Evolutionary conservation across 2,329 filamentous ascomycete genomes (phyloP).

Genomic region (Fusarium sarcochroum): DNA sequence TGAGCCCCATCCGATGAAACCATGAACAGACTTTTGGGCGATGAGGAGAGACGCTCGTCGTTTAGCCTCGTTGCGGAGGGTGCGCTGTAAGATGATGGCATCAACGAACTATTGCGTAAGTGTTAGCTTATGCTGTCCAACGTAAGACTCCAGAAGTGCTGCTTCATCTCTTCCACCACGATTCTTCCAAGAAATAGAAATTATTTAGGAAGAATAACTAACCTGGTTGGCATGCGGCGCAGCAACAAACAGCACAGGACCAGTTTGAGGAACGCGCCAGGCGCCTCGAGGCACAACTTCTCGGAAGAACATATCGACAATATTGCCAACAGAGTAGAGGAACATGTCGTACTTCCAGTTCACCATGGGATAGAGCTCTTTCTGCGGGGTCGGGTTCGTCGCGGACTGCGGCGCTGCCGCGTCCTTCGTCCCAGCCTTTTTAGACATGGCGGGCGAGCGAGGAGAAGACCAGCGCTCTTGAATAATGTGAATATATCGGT

Average conservation of each 20-base stretch:
- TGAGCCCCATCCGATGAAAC: slow-evolving; percentile 91
- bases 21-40: slow-evolving; percentile 93
- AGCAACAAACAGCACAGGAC: slow-evolving; percentile 94
- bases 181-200: background rate
- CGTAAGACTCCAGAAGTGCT: background rate
- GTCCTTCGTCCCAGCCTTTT: slow-evolving; percentile 43
- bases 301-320: slow-evolving; percentile 97
- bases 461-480: slow-evolving; percentile 25
- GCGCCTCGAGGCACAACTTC: slow-evolving; percentile 95
- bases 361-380: slow-evolving; percentile 77
- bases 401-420: slow-evolving; percentile 46
- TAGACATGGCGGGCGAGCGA: slow-evolving; percentile 38
- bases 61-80: slow-evolving; percentile 86
- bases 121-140: slow-evolving; percentile 20
- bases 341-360: slow-evolving; percentile 83
- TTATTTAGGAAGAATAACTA: slow-evolving; percentile 48
- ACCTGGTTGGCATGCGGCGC: slow-evolving; percentile 97
- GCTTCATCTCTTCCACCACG: background rate
- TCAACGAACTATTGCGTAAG: slow-evolving; percentile 83
- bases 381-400: slow-evolving; percentile 51
- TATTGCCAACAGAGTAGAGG: slow-evolving; percentile 82
- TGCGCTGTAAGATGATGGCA: slow-evolving; percentile 91
- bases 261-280: slow-evolving; percentile 92
- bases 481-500: background rate
- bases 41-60: slow-evolving; percentile 94